Evolutionary conservation across 176 grass and related monocot genomes (phyloP).

Genomic region (Areca catechu): DNA sequence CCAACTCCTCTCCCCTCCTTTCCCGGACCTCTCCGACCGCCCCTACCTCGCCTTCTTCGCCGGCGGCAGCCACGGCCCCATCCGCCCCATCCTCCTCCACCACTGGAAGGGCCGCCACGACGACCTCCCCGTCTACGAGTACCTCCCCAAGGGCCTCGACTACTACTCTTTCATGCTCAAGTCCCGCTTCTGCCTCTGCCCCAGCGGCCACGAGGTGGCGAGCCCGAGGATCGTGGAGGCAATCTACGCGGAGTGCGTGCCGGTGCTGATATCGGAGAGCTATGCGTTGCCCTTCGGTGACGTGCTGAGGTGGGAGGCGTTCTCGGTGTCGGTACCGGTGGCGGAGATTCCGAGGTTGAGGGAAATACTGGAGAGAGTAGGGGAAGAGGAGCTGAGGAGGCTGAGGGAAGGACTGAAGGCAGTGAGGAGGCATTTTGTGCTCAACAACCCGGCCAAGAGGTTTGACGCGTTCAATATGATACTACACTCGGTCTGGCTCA

Average conservation of each 20-base stretch:
- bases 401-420: constrained; percentile 32
- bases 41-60: constrained; percentile 63
- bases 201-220: constrained; percentile 66
- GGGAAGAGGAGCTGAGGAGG: constrained; percentile 43
- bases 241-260: constrained; percentile 63
- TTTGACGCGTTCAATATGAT: constrained; percentile 82
- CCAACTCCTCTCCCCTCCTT: constrained; percentile 23
- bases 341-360: constrained; percentile 34
- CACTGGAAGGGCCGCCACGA: constrained; percentile 49
- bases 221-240: constrained; percentile 71
- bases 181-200: constrained; percentile 71
- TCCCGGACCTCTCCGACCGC: constrained; percentile 6
- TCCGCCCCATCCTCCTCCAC: constrained; percentile 39
- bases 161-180: constrained; percentile 49
- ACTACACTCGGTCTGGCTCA: constrained; percentile 69
- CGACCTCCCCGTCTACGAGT: constrained; percentile 44
- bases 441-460: constrained; percentile 40
- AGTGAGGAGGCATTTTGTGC: constrained; percentile 55
- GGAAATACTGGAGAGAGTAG: constrained; percentile 40
- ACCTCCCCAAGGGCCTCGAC: constrained; percentile 21
- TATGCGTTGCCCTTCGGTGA: constrained; percentile 57
- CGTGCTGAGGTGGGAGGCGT: constrained; percentile 57
- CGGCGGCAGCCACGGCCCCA: constrained; percentile 39
- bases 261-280: constrained; percentile 42
- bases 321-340: constrained; percentile 52